Evolutionary conservation across 1,284 basidiomycete species (phyloP), one percentile per base, ranked within the genome.

Genomic region (Malassezia arunalokei): DNA sequence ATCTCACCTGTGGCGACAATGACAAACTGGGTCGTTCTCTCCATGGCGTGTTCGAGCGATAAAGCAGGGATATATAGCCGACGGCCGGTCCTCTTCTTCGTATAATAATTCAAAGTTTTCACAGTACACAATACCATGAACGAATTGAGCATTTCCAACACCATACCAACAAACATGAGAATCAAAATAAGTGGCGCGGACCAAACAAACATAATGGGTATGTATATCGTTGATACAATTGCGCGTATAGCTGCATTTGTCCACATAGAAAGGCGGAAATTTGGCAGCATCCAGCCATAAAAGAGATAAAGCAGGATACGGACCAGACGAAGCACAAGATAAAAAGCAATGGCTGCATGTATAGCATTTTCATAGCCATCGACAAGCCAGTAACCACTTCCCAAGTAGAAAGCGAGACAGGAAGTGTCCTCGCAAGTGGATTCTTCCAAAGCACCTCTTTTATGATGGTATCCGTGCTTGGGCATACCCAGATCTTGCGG

Each of bases 1-100:
- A 58, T 51, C 27, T 70, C 68, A 38, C 68, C 69, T 6, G 64
- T 56, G 38, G 68, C 60, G n/a, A 71, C 55, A 45, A 71, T 65
- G 17, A 61, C 59, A 37, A 71, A 71, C 8, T 64, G 60, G 0
- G 66, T 51, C 28, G 58, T 59, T 2, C 66, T 55, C 38, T 68
- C 66, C 49, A 63, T 63, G 31, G 58, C 59, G 41, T 68, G 66
- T 32, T 66, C 66, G 49, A 66, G 58, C 29, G 59, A 64, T 12
- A 57, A 43, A 0, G 62, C 66, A 2, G 65, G 65, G 33, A 71
- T 68, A 31, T 58, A 71, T 47, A 62, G 58, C 24, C 59, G 56
- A 12, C 58, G 47, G 3, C 63, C 62, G 32, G 40, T 47, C 30
- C 43, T 24, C 33, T n/a, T 44, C 20, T 35, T 32, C 12, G 32